Conservation (phyloP, 331 rosid genomes). For the Malus hybrid region DNA sequence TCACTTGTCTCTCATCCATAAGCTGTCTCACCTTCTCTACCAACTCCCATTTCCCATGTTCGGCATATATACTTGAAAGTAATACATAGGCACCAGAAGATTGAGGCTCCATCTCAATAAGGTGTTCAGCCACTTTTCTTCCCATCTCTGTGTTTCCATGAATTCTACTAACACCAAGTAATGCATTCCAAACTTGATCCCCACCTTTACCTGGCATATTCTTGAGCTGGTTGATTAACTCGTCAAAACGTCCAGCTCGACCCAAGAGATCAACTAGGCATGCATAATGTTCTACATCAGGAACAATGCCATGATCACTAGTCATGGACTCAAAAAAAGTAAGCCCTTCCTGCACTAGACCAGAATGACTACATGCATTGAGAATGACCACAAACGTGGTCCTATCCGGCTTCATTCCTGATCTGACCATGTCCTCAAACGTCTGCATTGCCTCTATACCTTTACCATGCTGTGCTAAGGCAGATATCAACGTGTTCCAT, state of each 20-base stretch:
- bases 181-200: slow-evolving; percentile 44
- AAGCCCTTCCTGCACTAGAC: slow-evolving; percentile 65
- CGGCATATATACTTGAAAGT: slow-evolving; percentile 58
- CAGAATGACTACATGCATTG: slow-evolving; percentile 67
- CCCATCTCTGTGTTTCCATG: slow-evolving; percentile 43
- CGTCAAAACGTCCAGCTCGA: slow-evolving; percentile 40
- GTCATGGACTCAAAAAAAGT: slow-evolving; percentile 52
- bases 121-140: slow-evolving; percentile 48
- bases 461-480: slow-evolving; percentile 51
- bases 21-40: slow-evolving; percentile 45
- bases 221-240: slow-evolving; percentile 36
- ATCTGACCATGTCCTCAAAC: slow-evolving; percentile 46
- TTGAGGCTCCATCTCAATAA: slow-evolving; percentile 47
- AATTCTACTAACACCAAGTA: slow-evolving; percentile 46
- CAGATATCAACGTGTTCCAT: slow-evolving; percentile 73
- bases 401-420: slow-evolving; percentile 55
- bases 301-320: slow-evolving; percentile 35
- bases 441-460: slow-evolving; percentile 48
- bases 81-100: slow-evolving; percentile 43
- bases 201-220: slow-evolving; percentile 43
- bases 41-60: slow-evolving; percentile 49
- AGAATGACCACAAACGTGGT: slow-evolving; percentile 50
- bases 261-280: slow-evolving; percentile 64
- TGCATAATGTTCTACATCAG: slow-evolving; percentile 70
- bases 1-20: slow-evolving; percentile 42